Evolutionary conservation across 805 yeast genomes (phyloP).

Genomic region (Ogataea glucozyma): DNA sequence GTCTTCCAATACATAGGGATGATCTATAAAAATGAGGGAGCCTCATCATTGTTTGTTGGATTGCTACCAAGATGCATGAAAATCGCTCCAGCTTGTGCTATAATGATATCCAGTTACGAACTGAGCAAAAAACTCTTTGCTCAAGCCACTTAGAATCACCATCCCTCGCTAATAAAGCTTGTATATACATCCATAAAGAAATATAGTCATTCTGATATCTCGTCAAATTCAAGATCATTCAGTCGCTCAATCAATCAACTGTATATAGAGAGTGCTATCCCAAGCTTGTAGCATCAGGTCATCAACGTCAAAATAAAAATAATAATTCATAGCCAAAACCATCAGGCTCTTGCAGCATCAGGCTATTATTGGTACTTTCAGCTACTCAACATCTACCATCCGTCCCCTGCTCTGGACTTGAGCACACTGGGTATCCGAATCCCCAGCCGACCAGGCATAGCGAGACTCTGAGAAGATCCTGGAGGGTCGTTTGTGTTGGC

Average conservation of each 20-base stretch:
- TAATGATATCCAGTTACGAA: conserved; percentile 95
- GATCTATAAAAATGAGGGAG: conserved; percentile 73
- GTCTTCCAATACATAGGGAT: conserved; percentile 68
- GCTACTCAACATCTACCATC: no score
- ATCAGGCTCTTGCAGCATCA: no score
- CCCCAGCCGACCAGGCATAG: conserved; percentile 30
- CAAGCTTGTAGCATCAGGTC: conserved; percentile 2
- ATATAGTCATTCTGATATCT: background rate
- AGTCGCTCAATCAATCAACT: background rate
- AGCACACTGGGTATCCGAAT: conserved; percentile 29
- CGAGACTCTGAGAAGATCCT: conserved; percentile 26
- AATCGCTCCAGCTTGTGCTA: conserved; percentile 97
- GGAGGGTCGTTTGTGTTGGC: conserved; percentile 20
- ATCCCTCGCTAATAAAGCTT: conserved; percentile 1
- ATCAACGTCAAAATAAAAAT: background rate
- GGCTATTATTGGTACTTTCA: no score
- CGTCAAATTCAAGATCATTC: conserved; percentile 1
- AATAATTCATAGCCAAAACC: no score
- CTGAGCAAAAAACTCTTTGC: conserved; percentile 67
- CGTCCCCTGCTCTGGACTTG: conserved; percentile 24
- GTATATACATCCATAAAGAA: background rate
- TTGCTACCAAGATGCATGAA: conserved; percentile 82
- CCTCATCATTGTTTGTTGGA: conserved; percentile 84
- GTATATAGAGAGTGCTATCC: background rate
- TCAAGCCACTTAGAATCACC: conserved; percentile 11